These are phyloP conservation scores for Candida coleopterorum DNA, from an alignment of 805 yeast genomes.

Conservation along the genomic window DNA sequence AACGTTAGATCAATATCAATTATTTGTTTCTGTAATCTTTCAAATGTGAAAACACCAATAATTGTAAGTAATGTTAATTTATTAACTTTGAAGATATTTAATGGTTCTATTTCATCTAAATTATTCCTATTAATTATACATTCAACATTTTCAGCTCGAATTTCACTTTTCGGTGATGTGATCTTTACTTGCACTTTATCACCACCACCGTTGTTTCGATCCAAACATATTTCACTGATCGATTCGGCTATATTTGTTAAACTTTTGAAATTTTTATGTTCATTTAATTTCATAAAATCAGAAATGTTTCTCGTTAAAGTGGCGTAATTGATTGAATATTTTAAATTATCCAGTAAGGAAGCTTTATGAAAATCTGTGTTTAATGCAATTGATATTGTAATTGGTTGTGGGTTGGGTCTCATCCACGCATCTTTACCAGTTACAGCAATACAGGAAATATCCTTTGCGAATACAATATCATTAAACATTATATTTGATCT, in stretches of 20 bases:
- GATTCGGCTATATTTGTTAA: conserved; percentile 44
- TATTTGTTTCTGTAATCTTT: conserved; percentile 74
- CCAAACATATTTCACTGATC: conserved; percentile 42
- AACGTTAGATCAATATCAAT: conserved; percentile 55
- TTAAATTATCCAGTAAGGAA: conserved; percentile 76
- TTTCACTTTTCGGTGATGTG: conserved; percentile 50
- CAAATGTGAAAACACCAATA: conserved; percentile 94
- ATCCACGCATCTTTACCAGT: conserved; percentile 77
- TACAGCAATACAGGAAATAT: conserved; percentile 56
- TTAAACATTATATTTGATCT: conserved; percentile 15
- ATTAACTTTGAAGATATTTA: conserved; percentile 29
- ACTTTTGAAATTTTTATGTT: conserved; percentile 37
- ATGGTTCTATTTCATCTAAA: conserved; percentile 6
- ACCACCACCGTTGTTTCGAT: conserved; percentile 43
- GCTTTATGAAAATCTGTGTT: conserved; percentile 67
- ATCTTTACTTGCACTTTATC: conserved; percentile 36
- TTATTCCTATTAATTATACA: conserved; percentile 34
- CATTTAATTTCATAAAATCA: conserved; percentile 42
- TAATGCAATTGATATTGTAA: conserved; percentile 54
- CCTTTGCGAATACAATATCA: conserved; percentile 46
- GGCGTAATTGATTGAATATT: conserved; percentile 84
- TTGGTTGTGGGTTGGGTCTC: conserved; percentile 61
- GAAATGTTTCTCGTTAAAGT: conserved; percentile 67
- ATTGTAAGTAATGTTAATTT: conserved; percentile 61
- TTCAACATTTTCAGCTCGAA: conserved; percentile 50